Percentiles rank a stretch among this genome's conserved stretches.
phyloP scores from a whole-genome alignment of 2,329 filamentous ascomycete genomes.

The Aspergillus calidoustus region DNA sequence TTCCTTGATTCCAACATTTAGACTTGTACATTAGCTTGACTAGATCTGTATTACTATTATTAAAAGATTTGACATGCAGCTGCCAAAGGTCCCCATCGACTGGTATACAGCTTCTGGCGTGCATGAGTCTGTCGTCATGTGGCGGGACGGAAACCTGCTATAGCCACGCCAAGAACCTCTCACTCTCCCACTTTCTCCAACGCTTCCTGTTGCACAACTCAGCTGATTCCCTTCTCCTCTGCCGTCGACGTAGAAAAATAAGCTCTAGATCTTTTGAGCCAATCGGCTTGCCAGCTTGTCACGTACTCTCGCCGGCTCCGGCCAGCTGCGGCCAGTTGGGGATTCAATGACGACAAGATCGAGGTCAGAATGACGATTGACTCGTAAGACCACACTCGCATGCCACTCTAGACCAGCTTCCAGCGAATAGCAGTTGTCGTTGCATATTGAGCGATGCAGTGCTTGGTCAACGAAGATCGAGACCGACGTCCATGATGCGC shows the following conservation, averaged over 20 bases:
- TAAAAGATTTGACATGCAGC: neutral
- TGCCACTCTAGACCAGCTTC: conserved; percentile 1
- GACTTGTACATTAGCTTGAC: conserved; percentile 4
- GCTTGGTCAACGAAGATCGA: conserved; percentile 9
- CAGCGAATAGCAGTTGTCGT: conserved; percentile 6
- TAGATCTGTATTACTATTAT: conserved; percentile 14
- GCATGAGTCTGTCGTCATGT: conserved; percentile 15
- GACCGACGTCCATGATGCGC: neutral
- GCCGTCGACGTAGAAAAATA: neutral
- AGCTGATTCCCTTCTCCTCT: neutral
- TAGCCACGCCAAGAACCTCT: conserved; percentile 6
- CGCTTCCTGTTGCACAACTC: neutral
- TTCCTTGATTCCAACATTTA: conserved; percentile 1
- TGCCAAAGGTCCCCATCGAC: neutral
- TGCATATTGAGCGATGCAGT: neutral
- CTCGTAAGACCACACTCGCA: conserved; percentile 16
- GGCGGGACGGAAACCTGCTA: neutral
- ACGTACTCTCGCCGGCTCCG: neutral
- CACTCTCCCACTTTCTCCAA: neutral
- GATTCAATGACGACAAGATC: conserved; percentile 29
- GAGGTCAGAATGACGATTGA: conserved; percentile 36
- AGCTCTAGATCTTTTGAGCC: conserved; percentile 8
- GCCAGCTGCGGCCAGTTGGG: neutral
- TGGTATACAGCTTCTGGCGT: neutral
- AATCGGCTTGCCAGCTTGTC: neutral